Evolutionary conservation across 495 filamentous ascomycete genomes (phyloP), one percentile per base, ranked within the genome.

Genomic region (Penicillium odoratum): DNA sequence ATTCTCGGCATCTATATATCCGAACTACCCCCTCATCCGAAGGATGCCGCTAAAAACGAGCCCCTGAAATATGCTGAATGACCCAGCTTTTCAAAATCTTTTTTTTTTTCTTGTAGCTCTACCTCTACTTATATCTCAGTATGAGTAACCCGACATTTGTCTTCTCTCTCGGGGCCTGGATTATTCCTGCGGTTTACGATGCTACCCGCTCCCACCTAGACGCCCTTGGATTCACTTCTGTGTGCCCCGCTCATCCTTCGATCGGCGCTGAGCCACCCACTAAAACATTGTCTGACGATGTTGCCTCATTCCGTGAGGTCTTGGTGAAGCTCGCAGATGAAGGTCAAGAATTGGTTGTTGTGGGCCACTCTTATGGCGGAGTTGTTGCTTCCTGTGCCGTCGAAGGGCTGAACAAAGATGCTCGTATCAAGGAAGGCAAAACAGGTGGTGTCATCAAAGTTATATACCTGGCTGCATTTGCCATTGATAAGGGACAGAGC

Each of bases 311-410:
- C 6, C 69, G 67, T 7, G 33, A 51, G 0, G 51, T 63, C 1
- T 55, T 75, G 21, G 48, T 61, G 54, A 46, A 58, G 63, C 53
- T 68, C 55, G 55, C 71, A 64, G 57, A 73, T 61, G 47, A 71
- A 1, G 76, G 78, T 5, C 66, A 67, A 48, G 74, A 83, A 56
- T 70, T 84, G 15, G 67, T 83, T 5, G 56, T 83, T 15, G 62
- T 82, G 4, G 71, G 64, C 15, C 80, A 83, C 60, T 82, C 78
- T 5, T 83, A 82, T 56, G 78, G 81, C 33, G 81, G 80, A 18
- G 59, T 78, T 0, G 75, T 80, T 1, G 73, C 68, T 33, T 73
- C 71, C 38, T 70, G 67, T 33, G 75, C 77, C 9, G 71, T 79
- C 47, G 72, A 75, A 56, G 77, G 74, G 0, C 46, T 77, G 1